phyloP scores from a whole-genome alignment of 2,329 filamentous ascomycete genomes.

The Fusarium burgessii region DNA sequence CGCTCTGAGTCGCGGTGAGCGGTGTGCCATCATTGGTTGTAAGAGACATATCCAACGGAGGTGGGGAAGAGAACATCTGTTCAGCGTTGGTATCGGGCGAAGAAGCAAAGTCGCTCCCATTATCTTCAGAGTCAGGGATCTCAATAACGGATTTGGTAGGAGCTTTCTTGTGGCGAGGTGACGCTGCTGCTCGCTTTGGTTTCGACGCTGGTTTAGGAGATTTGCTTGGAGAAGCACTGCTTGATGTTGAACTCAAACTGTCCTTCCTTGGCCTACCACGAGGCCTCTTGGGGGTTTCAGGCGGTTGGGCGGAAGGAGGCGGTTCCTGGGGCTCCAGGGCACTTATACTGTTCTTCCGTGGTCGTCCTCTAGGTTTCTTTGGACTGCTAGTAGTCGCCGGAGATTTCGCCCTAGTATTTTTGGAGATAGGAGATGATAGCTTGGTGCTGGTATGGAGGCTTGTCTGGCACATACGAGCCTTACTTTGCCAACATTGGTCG shows the following conservation, averaged over 20 bases:
- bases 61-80: slow-evolving; percentile 59
- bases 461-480: slow-evolving; percentile 51
- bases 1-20: slow-evolving; percentile 53
- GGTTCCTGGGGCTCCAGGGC: slow-evolving; percentile 49
- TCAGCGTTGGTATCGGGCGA: slow-evolving; percentile 54
- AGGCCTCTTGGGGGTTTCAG: slow-evolving; percentile 51
- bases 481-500: slow-evolving; percentile 77
- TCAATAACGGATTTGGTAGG: slow-evolving; percentile 52
- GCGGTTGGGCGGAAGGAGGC: slow-evolving; percentile 51
- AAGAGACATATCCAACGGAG: slow-evolving; percentile 57
- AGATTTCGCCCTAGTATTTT: slow-evolving; percentile 25
- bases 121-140: slow-evolving; percentile 65
- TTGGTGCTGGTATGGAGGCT: slow-evolving; percentile 36
- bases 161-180: slow-evolving; percentile 29
- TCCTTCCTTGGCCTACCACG: slow-evolving; percentile 59
- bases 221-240: slow-evolving; percentile 12
- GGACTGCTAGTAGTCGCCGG: slow-evolving; percentile 9
- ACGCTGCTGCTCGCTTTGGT: slow-evolving; percentile 25
- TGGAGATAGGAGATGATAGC: slow-evolving; percentile 26
- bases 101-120: slow-evolving; percentile 43
- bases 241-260: slow-evolving; percentile 14
- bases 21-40: slow-evolving; percentile 60
- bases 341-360: slow-evolving; percentile 48
- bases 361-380: slow-evolving; percentile 51
- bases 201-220: slow-evolving; percentile 3